Evolutionary conservation across 345 rosid genomes (phyloP).

Genomic region (Raphanus raphanistrum): DNA sequence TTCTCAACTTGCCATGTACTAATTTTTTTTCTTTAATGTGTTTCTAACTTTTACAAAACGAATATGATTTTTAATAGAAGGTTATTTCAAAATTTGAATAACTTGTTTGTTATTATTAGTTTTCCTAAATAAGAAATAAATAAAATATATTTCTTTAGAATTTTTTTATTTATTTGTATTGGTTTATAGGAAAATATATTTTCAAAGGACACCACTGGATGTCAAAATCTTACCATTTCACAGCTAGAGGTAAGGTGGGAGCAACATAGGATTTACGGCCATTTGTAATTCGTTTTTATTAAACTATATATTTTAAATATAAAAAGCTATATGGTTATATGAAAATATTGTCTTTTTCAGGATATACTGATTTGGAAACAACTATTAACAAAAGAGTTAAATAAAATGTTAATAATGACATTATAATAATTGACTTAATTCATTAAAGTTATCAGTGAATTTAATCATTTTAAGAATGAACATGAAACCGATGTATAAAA

Average conservation of each 20-base stretch:
- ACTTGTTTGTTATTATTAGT: background rate
- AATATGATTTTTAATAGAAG: background rate
- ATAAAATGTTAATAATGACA: too few relatives aligned
- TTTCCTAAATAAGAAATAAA: background rate
- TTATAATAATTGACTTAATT: too few relatives aligned
- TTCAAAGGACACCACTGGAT: too few relatives aligned
- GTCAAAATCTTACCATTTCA: constrained; percentile 34
- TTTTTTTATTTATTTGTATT: background rate
- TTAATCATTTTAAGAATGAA: too few relatives aligned
- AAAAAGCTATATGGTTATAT: too few relatives aligned
- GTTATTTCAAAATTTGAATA: background rate
- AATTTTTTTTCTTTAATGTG: background rate
- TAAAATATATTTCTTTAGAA: background rate
- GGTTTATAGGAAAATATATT: background rate
- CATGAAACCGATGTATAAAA: too few relatives aligned
- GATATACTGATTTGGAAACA: too few relatives aligned
- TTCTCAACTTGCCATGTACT: constrained; percentile 22
- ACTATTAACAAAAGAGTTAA: too few relatives aligned
- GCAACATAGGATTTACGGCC: constrained; percentile 85
- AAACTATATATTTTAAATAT: too few relatives aligned
- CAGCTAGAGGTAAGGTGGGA: constrained; percentile 65
- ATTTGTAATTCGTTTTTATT: too few relatives aligned
- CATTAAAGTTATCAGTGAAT: too few relatives aligned
- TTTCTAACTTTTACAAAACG: background rate
- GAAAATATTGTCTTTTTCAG: too few relatives aligned